These are phyloP conservation scores for Posidonia australis DNA, from an alignment of 106 monocot genomes.

Conservation along the genomic window DNA sequence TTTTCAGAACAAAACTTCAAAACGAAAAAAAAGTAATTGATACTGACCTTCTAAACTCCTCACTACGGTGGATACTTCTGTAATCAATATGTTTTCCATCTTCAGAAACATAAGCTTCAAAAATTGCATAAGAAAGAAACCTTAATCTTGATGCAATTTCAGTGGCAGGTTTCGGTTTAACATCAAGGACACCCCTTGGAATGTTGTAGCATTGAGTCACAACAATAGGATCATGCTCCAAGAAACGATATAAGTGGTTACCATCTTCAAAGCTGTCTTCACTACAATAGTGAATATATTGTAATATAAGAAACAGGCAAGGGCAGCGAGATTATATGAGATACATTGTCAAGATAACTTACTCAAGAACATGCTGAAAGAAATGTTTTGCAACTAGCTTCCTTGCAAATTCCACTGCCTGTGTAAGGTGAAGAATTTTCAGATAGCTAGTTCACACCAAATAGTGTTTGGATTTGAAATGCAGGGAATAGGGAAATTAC, in stretches of 20 bases:
- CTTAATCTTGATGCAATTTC: slow-evolving; percentile 71
- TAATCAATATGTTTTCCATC: slow-evolving; percentile 84
- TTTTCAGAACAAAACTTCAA: too few species aligned
- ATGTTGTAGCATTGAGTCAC: slow-evolving; percentile 71
- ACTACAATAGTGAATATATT: slow-evolving; percentile 26
- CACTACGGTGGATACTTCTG: slow-evolving; percentile 51
- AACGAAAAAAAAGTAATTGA: background rate
- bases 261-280: slow-evolving; percentile 94
- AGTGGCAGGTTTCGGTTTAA: slow-evolving; percentile 59
- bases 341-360: slow-evolving; percentile 15
- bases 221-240: slow-evolving; percentile 75
- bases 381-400: slow-evolving; percentile 66
- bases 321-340: background rate
- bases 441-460: background rate
- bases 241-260: slow-evolving; percentile 74
- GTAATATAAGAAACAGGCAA: background rate
- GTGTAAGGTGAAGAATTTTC: background rate
- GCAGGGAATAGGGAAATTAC: background rate
- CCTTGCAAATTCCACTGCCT: slow-evolving; percentile 88
- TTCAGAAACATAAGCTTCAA: slow-evolving; percentile 90
- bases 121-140: slow-evolving; percentile 58
- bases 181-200: slow-evolving; percentile 50
- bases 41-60: slow-evolving; percentile 71
- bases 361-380: slow-evolving; percentile 80
- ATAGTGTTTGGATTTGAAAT: background rate